Evolutionary conservation across 495 filamentous ascomycete genomes (phyloP), one percentile per base, ranked within the genome.

Genomic region (Lineolata rhizophorae): DNA sequence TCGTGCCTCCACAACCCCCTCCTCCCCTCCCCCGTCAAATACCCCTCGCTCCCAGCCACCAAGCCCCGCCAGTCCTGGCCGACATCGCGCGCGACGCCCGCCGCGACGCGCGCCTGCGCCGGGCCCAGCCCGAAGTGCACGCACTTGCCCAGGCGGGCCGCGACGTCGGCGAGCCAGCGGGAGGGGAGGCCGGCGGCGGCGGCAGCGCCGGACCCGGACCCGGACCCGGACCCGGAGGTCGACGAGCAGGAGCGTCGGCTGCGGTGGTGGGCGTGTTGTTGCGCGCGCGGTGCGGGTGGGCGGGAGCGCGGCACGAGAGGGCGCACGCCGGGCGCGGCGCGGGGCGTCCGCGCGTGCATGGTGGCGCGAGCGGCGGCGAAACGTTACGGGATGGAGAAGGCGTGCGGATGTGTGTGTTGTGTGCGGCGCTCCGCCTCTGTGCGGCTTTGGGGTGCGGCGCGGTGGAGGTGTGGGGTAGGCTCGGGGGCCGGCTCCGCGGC

Each of bases 31-130:
- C 62, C 67, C 0, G 76, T 75, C 37, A 94, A 46, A 47, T 74
- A 95, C 3, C 85, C 85, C 42, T 92, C 77, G 35, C 67, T 69
- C 1, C 79, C 79, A 0, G 71, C 79, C 19, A 79, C 48, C 37
- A 92, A 54, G 35, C 67, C 65, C 31, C 76, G 62, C 85, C 85
- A 95, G 36, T 91, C 75, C 5, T 41, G 50, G 2, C 70, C 66
- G 6, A 92, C 43, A 12, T 65, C 59, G 28, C 56, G 51, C 15
- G 84, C 41, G 3, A 93, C 58, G 1, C 37, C 42, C 1, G 68
- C 67, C 0, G 74, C 79, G 18, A 69, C 62, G 0, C 54, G 41
- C 3, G 68, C 47, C 45, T 94, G 82, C 14, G 47, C 39, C 3
- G 53, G 49, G 5, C 58, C 57, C 30, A 81, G 55, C 10, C 84